phyloP scores from a whole-genome alignment of 768 basidiomycete species.

The Hygrophorus russula region DNA sequence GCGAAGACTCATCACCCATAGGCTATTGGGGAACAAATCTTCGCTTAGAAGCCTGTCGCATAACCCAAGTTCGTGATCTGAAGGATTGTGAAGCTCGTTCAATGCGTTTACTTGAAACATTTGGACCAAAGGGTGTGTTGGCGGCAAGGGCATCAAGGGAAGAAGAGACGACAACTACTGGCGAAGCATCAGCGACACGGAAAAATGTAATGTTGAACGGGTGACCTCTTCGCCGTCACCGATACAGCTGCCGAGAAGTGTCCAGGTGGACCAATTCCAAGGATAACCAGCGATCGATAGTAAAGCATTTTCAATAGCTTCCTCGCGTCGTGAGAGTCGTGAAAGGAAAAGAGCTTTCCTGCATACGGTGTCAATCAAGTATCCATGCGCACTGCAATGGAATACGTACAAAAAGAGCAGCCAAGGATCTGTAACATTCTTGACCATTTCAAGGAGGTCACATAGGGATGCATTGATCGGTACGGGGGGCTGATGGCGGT shows the following conservation, averaged over 20 bases:
- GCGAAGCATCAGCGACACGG: slow-evolving; percentile 9
- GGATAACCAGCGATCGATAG: slow-evolving; percentile 68
- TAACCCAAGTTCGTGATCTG: slow-evolving; percentile 72
- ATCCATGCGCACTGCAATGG: slow-evolving; percentile 2
- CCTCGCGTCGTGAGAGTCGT: slow-evolving; percentile 67
- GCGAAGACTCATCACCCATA: slow-evolving; percentile 78
- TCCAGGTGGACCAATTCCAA: slow-evolving; percentile 96
- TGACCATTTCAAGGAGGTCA: slow-evolving; percentile 49
- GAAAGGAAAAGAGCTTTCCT: slow-evolving; percentile 82
- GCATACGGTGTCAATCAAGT: slow-evolving; percentile 8
- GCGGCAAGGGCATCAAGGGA: slow-evolving; percentile 34
- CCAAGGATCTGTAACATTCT: slow-evolving; percentile 63
- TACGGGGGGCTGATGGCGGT: slow-evolving; percentile 54
- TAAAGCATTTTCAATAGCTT: slow-evolving; percentile 75
- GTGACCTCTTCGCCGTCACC: slow-evolving; percentile 79
- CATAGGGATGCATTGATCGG: slow-evolving; percentile 52
- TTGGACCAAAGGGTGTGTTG: slow-evolving; percentile 39
- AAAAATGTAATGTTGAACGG: slow-evolving; percentile 5
- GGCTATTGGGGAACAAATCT: slow-evolving; percentile 69
- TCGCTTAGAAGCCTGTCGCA: slow-evolving; percentile 67
- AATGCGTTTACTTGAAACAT: slow-evolving; percentile 81
- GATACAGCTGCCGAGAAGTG: slow-evolving; percentile 66
- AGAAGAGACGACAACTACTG: slow-evolving; percentile 36
- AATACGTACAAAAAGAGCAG: slow-evolving; percentile 65
- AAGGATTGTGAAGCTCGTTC: slow-evolving; percentile 82